These are phyloP conservation scores for Eucalyptus dawsonii DNA, from an alignment of 345 rosid genomes.

Conservation along the genomic window DNA sequence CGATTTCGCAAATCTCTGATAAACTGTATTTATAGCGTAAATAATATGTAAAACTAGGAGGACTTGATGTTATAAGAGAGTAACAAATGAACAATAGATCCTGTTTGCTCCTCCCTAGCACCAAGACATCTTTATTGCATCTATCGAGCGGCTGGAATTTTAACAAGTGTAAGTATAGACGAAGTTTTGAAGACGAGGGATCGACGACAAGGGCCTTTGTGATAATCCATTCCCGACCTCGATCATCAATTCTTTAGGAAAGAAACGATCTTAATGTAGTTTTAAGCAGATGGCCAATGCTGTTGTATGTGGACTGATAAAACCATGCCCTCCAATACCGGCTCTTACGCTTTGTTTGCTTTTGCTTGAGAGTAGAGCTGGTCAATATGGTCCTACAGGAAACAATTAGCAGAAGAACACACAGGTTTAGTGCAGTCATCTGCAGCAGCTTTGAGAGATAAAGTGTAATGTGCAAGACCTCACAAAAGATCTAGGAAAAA, in stretches of 20 bases:
- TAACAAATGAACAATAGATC: background rate
- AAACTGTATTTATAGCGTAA: background rate
- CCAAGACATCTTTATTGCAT: background rate
- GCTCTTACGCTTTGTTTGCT: constrained; percentile 14
- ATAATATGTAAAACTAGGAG: background rate
- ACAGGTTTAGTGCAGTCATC: background rate
- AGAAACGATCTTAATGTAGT: background rate
- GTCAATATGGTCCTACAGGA: constrained; percentile 44
- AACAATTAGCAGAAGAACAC: background rate
- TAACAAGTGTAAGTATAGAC: background rate
- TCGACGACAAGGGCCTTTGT: background rate
- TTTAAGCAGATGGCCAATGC: background rate
- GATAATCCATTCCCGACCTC: background rate
- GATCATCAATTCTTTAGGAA: background rate
- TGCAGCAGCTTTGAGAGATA: background rate
- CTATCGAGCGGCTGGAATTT: background rate
- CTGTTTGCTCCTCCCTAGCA: background rate
- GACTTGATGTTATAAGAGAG: background rate
- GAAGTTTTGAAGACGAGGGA: background rate
- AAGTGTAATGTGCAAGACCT: background rate
- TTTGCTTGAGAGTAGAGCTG: constrained; percentile 69
- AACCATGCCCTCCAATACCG: background rate
- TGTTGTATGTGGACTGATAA: background rate
- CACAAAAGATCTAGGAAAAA: background rate
- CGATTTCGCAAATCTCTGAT: background rate